Percentiles rank a stretch among this genome's conserved stretches.
Conservation (phyloP, 139 green algal genomes). For the Pleodorina starrii region DNA sequence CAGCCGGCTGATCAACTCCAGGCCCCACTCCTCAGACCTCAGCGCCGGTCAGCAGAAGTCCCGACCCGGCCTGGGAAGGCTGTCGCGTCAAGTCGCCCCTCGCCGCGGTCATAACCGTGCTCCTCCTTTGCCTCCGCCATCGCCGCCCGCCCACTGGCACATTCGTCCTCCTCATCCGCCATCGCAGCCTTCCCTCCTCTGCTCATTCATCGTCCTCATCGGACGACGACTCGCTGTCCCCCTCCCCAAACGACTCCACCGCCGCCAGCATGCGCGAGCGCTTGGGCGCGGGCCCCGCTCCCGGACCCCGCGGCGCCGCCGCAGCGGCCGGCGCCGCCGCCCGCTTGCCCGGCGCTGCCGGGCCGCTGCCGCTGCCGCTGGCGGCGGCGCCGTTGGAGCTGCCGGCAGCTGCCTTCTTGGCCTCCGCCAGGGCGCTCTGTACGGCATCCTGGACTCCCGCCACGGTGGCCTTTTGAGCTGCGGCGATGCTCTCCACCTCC, state of each 20-base stretch:
- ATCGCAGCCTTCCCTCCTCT: background rate
- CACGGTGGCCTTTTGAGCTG: constrained; percentile 57
- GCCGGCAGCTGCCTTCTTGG: constrained; percentile 36
- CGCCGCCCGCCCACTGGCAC: too few relatives aligned
- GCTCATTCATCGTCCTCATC: background rate
- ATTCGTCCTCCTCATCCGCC: background rate
- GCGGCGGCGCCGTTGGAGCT: background rate
- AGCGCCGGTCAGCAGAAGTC: too few relatives aligned
- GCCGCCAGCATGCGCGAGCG: constrained; percentile 58
- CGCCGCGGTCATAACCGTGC: too few relatives aligned
- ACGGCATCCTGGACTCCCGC: constrained; percentile 61
- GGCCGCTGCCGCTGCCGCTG: background rate
- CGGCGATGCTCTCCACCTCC: constrained; percentile 64
- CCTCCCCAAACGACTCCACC: constrained; percentile 47
- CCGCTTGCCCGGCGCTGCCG: constrained; percentile 24
- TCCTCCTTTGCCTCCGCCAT: too few relatives aligned
- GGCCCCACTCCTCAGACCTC: too few relatives aligned
- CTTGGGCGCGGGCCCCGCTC: background rate
- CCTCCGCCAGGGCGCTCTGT: constrained; percentile 52
- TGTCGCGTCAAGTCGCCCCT: too few relatives aligned
- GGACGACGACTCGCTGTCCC: background rate
- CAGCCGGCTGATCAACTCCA: too few relatives aligned
- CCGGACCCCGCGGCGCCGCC: background rate
- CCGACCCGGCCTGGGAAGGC: too few relatives aligned
- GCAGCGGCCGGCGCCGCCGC: background rate